These are phyloP conservation scores for Pilaira anomala DNA, from an alignment of 192 early-diverging fungal species.

Conservation along the genomic window DNA sequence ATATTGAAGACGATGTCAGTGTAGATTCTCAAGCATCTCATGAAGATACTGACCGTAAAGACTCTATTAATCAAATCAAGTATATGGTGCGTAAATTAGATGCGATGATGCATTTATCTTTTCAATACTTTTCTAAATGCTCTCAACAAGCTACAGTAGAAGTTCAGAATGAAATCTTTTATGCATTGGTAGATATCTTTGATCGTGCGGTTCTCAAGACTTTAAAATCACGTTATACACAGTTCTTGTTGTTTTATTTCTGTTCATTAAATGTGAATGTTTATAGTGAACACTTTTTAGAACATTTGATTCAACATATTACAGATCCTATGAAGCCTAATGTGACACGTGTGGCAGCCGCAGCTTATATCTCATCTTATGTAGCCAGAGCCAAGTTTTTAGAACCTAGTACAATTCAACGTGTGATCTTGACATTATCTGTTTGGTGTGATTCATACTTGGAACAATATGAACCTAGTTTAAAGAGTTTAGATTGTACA, in stretches of 20 bases:
- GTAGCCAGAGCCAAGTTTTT: conserved; percentile 84
- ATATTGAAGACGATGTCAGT: conserved; percentile 12
- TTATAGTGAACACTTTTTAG: conserved; percentile 77
- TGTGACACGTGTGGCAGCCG: conserved; percentile 71
- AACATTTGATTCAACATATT: conserved; percentile 63
- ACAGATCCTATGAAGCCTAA: conserved; percentile 56
- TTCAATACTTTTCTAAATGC: conserved; percentile 54
- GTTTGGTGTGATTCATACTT: conserved; percentile 68
- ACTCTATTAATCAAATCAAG: conserved; percentile 41
- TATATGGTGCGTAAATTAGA: conserved; percentile 71
- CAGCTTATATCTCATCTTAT: conserved; percentile 84
- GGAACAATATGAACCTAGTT: conserved; percentile 55
- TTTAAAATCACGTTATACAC: conserved; percentile 85
- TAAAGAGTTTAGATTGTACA: conserved; percentile 50
- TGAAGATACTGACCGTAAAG: conserved; percentile 23
- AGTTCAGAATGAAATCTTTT: conserved; percentile 55
- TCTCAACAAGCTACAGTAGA: conserved; percentile 20
- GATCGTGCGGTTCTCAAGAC: conserved; percentile 78
- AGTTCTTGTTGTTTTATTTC: conserved; percentile 88
- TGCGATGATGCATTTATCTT: conserved; percentile 63
- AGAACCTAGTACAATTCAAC: conserved; percentile 56
- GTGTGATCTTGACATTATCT: conserved; percentile 64
- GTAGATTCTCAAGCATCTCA: conserved; percentile 32
- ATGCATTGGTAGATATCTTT: conserved; percentile 74
- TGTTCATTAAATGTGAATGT: conserved; percentile 55